These are phyloP conservation scores for Groenewaldozyma auringiensis DNA, from an alignment of 1,139 yeast genomes.

Conservation along the genomic window DNA sequence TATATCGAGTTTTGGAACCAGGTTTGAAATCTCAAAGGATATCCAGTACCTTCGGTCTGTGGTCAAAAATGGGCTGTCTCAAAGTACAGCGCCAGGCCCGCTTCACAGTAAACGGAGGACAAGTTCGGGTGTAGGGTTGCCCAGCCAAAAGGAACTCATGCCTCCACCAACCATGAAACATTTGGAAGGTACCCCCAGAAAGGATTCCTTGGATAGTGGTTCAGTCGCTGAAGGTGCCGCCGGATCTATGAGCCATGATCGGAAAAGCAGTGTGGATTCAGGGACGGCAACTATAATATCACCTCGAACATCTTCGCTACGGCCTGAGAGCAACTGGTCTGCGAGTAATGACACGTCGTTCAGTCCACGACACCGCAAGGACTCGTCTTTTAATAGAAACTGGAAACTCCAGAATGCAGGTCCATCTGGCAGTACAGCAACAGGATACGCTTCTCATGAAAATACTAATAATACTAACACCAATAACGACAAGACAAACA, in stretches of 20 bases:
- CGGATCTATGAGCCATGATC: neutral
- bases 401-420: slow-evolving; percentile 14
- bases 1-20: slow-evolving; percentile 85
- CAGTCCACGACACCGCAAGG: slow-evolving; percentile 8
- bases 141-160: slow-evolving; percentile 1
- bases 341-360: neutral
- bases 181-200: neutral
- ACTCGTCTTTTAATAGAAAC: slow-evolving; percentile 23
- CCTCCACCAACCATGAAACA: slow-evolving; percentile 7
- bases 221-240: neutral
- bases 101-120: neutral
- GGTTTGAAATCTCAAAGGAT: slow-evolving; percentile 86
- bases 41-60: slow-evolving; percentile 53
- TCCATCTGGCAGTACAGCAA: neutral
- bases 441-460: neutral
- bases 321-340: neutral
- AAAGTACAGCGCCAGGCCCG: slow-evolving; percentile 1
- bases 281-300: slow-evolving; percentile 3
- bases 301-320: neutral
- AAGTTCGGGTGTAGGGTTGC: slow-evolving; percentile 1
- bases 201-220: neutral
- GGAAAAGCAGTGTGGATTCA: neutral
- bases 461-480: neutral
- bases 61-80: slow-evolving; percentile 6
- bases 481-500: neutral